A percentile compares a stretch with the other conserved stretches of the same genome.
Evolutionary conservation across 495 filamentous ascomycete genomes (phyloP).

Genomic region (Talaromyces stipitatus): DNA sequence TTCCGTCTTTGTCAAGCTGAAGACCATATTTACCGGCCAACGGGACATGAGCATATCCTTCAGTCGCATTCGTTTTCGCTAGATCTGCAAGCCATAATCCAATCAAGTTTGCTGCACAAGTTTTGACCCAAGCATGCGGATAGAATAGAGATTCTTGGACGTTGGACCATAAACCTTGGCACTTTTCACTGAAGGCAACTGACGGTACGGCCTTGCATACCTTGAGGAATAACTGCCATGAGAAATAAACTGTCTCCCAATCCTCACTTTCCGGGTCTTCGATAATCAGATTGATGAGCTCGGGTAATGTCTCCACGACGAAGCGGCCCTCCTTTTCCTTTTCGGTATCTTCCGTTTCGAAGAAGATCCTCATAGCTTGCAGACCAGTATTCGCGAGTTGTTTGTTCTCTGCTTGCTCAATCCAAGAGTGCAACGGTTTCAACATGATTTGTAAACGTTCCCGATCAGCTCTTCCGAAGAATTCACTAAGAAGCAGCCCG

Average conservation of each 20-base stretch:
- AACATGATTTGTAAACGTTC: conserved; percentile 64
- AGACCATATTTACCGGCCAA: conserved; percentile 65
- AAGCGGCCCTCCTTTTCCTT: conserved; percentile 54
- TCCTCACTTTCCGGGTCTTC: conserved; percentile 45
- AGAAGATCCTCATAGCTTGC: conserved; percentile 74
- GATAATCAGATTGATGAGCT: conserved; percentile 42
- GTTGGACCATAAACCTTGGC: conserved; percentile 54
- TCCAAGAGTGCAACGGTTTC: conserved; percentile 64
- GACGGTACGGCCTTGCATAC: conserved; percentile 59
- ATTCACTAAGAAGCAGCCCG: conserved; percentile 65
- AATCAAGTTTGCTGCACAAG: conserved; percentile 65
- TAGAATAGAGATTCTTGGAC: conserved; percentile 62
- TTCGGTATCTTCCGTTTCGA: conserved; percentile 57
- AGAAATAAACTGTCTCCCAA: conserved; percentile 73
- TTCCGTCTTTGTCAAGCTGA: conserved; percentile 52
- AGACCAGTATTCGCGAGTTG: conserved; percentile 64
- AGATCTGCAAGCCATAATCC: conserved; percentile 73
- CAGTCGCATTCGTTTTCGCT: conserved; percentile 50
- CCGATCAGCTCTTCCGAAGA: conserved; percentile 70
- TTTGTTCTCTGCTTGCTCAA: conserved; percentile 60
- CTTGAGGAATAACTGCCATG: conserved; percentile 60
- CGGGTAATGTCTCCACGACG: conserved; percentile 32
- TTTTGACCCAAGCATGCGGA: conserved; percentile 67
- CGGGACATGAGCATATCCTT: conserved; percentile 47
- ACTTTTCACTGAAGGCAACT: conserved; percentile 48